Evolutionary conservation across 2,329 filamentous ascomycete genomes (phyloP).

Genomic region (Simplicillium sp.): DNA sequence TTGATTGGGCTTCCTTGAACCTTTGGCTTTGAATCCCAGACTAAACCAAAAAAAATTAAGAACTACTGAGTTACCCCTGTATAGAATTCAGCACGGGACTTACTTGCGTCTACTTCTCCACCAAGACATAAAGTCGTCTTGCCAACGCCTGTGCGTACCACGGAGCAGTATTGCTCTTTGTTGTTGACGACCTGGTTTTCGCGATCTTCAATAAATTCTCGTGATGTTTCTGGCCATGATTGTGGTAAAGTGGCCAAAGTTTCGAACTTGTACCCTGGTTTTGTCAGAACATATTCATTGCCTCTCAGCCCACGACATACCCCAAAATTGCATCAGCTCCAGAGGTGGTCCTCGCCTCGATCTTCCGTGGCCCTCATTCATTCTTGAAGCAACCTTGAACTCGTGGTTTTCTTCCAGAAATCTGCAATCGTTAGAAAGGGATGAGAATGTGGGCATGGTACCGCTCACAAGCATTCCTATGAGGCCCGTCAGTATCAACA

Average conservation of each 20-base stretch:
- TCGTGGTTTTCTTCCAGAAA: slow-evolving; percentile 89
- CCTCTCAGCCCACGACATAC: slow-evolving; percentile 30
- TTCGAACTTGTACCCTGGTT: slow-evolving; percentile 89
- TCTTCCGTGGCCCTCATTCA: slow-evolving; percentile 32
- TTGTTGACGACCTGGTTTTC: slow-evolving; percentile 70
- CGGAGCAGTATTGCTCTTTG: slow-evolving; percentile 88
- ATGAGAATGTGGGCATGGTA: slow-evolving; percentile 1
- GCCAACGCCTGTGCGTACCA: slow-evolving; percentile 83
- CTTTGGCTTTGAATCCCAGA: slow-evolving; percentile 74
- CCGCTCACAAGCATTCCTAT: slow-evolving; percentile 44
- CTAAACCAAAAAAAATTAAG: no score
- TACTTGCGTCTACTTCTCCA: slow-evolving; percentile 87
- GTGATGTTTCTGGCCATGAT: slow-evolving; percentile 62
- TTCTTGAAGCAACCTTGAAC: slow-evolving; percentile 56
- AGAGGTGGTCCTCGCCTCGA: slow-evolving; percentile 41
- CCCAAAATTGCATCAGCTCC: slow-evolving; percentile 89
- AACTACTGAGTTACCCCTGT: slow-evolving; percentile 1
- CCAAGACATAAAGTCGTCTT: slow-evolving; percentile 67
- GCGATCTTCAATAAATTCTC: slow-evolving; percentile 71
- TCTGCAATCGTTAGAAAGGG: slow-evolving; percentile 31
- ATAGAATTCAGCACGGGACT: no score
- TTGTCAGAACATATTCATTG: neutral
- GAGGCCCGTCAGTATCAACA: slow-evolving; percentile 9
- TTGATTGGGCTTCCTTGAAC: slow-evolving; percentile 60
- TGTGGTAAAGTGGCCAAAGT: slow-evolving; percentile 67